Percentiles rank a stretch among this genome's conserved stretches.
Evolutionary conservation across 768 basidiomycete genomes (phyloP).

Genomic region (Sporobolomyces roseus): DNA sequence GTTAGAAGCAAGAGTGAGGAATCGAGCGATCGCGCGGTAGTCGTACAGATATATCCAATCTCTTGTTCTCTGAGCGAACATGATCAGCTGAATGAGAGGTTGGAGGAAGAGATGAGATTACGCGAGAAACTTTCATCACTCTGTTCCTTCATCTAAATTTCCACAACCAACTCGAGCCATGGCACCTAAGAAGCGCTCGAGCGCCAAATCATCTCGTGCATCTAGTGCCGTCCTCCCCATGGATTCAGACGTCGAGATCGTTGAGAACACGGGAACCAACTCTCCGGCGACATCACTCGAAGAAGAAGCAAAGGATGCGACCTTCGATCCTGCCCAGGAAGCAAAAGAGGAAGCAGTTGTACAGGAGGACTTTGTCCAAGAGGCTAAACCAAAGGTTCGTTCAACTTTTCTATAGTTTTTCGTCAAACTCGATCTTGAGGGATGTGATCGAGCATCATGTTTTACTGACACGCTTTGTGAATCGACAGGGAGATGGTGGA

Average conservation of each 20-base stretch:
- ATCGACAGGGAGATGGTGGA: neutral
- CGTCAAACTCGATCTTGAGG: too few relatives aligned
- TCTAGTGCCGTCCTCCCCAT: neutral
- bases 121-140: conserved; percentile 1
- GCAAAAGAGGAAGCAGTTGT: neutral
- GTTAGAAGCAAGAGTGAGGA: neutral
- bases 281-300: conserved; percentile 20
- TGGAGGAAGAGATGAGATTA: neutral
- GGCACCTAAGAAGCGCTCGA: neutral
- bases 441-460: too few relatives aligned
- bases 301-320: conserved; percentile 12
- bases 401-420: neutral
- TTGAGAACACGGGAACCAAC: neutral
- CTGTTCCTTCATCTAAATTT: neutral
- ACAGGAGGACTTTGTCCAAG: neutral
- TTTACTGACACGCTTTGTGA: neutral
- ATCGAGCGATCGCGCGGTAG: neutral
- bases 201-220: conserved; percentile 5
- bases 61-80: conserved; percentile 3
- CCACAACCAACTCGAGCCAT: conserved; percentile 1
- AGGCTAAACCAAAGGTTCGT: conserved; percentile 3
- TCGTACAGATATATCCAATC: conserved; percentile 36
- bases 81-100: neutral
- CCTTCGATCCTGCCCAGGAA: conserved; percentile 10
- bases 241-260: conserved; percentile 4